Conservation (phyloP, 495 filamentous ascomycete species). For the Penicillium canescens region DNA sequence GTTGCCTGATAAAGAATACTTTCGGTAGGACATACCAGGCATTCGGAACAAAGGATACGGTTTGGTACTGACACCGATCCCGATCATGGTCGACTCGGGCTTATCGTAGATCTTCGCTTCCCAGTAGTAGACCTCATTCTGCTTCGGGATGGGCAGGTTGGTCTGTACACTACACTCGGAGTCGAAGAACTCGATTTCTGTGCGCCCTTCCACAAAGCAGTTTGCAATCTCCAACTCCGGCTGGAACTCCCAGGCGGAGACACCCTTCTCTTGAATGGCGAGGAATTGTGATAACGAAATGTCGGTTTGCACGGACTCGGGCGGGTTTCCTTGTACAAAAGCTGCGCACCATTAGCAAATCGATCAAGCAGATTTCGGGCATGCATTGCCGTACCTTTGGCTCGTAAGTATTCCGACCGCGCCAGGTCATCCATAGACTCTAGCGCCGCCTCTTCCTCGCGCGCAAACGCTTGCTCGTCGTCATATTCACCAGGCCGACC, state of each 20-base stretch:
- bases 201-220: slow-evolving; percentile 94
- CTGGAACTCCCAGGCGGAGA: slow-evolving; percentile 98
- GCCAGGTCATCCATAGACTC: slow-evolving; percentile 95
- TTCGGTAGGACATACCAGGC: slow-evolving; percentile 64
- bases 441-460: slow-evolving; percentile 92
- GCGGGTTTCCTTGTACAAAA: slow-evolving; percentile 91
- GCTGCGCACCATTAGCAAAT: slow-evolving; percentile 50
- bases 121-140: slow-evolving; percentile 99
- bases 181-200: slow-evolving; percentile 98
- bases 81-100: slow-evolving; percentile 80
- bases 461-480: slow-evolving; percentile 88
- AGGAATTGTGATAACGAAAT: slow-evolving; percentile 97
- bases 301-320: slow-evolving; percentile 92
- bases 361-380: slow-evolving; percentile 11
- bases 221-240: slow-evolving; percentile 98
- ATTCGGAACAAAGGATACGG: slow-evolving; percentile 93
- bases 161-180: slow-evolving; percentile 96
- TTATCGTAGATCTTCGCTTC: slow-evolving; percentile 98
- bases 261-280: slow-evolving; percentile 98
- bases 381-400: slow-evolving; percentile 69
- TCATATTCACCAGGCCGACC: slow-evolving; percentile 95
- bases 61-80: slow-evolving; percentile 91
- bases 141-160: slow-evolving; percentile 94
- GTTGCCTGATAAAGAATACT: neutral
- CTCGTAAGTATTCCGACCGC: slow-evolving; percentile 85